Evolutionary conservation across 2,329 filamentous ascomycete genomes (phyloP), one percentile per base, ranked within the genome.

Genomic region (Dryadomyces quercus-mongolicae): DNA sequence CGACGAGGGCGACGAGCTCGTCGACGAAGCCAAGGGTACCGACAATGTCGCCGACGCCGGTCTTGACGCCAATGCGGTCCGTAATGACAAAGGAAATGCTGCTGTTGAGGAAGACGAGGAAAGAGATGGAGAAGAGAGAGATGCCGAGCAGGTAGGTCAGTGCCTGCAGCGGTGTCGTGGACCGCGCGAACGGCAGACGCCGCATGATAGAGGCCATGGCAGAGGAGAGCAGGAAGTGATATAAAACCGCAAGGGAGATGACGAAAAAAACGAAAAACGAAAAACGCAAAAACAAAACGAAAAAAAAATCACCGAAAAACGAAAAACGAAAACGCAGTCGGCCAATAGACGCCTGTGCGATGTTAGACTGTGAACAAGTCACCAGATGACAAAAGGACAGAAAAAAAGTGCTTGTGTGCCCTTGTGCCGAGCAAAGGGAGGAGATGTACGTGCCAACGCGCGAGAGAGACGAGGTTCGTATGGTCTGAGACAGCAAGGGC

Each of bases 51-150:
- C 88, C 88, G 9, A 93, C 86, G 61, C 78, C 75, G 58, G 82
- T 69, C 64, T 86, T 84, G 62, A 86, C 77, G 57, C 86, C 86
- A 61, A 94, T 83, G 58, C 89, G 77, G 67, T 92, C 86, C 57
- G 87, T 92, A 57, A 94, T 82, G 56, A 93, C 86, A 69, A 93
- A 94, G 54, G 85, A 89, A 56, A 93, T 76, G 65, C 82, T 85
- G 71, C 83, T 86, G 73, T 93, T 93, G 58, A 94, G 79, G 70
- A 94, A 94, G 63, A 94, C 88, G 60, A 94, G 84, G 71, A 93
- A 93, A 54, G 86, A 85, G 64, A 94, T 93, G 68, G 84, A 88
- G 74, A 92, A 92, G 62, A 94, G 81, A 57, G 86, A 87, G 63
- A 93, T 86, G 65, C 84, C 85, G 59, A 90, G 76, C 40, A 94